Percentiles rank a stretch among this genome's conserved stretches.
phyloP scores from a whole-genome alignment of 805 yeast genomes.

The Henningerozyma blattae region DNA sequence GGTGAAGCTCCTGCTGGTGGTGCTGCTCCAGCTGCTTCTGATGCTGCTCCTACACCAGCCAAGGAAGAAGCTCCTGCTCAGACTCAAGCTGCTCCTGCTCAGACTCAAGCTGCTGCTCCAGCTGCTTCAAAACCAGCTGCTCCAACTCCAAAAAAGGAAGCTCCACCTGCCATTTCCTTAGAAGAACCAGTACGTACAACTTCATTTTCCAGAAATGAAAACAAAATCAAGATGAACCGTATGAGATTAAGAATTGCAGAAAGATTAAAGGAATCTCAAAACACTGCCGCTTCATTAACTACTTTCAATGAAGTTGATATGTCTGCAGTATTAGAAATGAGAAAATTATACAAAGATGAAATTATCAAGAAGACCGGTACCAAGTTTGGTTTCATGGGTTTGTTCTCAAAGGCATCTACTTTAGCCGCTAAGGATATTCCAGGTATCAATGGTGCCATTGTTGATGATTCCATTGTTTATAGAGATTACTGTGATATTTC shows the following conservation, averaged over 20 bases:
- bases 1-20: slow-evolving; percentile 55
- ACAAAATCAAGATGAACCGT: slow-evolving; percentile 95
- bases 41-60: slow-evolving; percentile 14
- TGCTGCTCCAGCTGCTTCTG: slow-evolving; percentile 25
- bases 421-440: slow-evolving; percentile 93
- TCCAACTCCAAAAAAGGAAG: slow-evolving; percentile 19
- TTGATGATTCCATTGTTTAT: slow-evolving; percentile 86
- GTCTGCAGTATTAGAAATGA: slow-evolving; percentile 83
- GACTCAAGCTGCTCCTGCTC: slow-evolving; percentile 17
- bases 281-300: slow-evolving; percentile 95
- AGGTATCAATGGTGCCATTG: slow-evolving; percentile 90
- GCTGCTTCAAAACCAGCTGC: slow-evolving; percentile 24
- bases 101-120: slow-evolving; percentile 27
- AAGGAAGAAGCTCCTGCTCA: slow-evolving; percentile 32
- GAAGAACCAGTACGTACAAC: slow-evolving; percentile 27
- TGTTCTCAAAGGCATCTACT: slow-evolving; percentile 86
- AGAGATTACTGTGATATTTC: slow-evolving; percentile 95
- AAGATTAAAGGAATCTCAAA: slow-evolving; percentile 97
- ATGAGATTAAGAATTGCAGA: slow-evolving; percentile 98
- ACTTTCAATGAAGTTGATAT: slow-evolving; percentile 98
- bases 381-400: slow-evolving; percentile 98
- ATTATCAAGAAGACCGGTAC: slow-evolving; percentile 84
- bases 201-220: slow-evolving; percentile 71
- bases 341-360: slow-evolving; percentile 95
- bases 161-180: slow-evolving; percentile 19